These are phyloP conservation scores for Vinca minor DNA, from an alignment of 257 asterid genomes.

Conservation along the genomic window DNA sequence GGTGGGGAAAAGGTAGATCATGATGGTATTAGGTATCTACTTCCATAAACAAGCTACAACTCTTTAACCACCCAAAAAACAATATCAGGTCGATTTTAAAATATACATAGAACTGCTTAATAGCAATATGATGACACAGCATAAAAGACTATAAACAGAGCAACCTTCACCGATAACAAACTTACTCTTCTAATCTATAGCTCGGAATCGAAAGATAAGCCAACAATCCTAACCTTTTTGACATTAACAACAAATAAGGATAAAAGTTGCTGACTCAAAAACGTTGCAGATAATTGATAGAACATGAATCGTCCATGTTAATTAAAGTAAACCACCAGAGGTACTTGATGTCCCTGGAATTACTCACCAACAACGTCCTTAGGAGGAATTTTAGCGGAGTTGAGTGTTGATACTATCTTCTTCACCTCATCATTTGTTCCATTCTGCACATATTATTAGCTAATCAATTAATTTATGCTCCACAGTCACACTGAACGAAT, in stretches of 20 bases:
- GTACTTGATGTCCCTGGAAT: not conserved
- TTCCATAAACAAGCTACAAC: not conserved
- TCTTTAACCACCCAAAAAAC: not conserved
- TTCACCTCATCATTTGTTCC: slow-evolving; percentile 84
- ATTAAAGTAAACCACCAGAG: not conserved
- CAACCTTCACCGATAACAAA: not conserved
- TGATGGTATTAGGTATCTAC: too few relatives aligned
- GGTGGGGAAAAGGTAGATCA: not conserved
- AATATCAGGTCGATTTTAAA: not conserved
- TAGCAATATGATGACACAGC: not conserved
- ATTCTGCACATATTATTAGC: slow-evolving; percentile 43
- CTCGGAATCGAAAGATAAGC: too few relatives aligned
- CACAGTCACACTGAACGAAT: not conserved
- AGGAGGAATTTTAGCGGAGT: slow-evolving; percentile 80
- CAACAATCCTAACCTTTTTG: too few relatives aligned
- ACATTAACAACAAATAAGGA: not conserved
- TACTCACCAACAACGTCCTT: slow-evolving; percentile 84
- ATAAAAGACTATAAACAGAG: not conserved
- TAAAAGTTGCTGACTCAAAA: not conserved
- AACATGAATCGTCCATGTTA: not conserved
- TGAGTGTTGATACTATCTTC: slow-evolving; percentile 70
- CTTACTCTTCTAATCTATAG: too few relatives aligned
- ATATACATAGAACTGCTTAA: not conserved
- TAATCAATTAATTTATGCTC: not conserved
- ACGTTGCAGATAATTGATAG: not conserved